These are phyloP conservation scores for Nothopassalora personata DNA, from an alignment of 2,329 filamentous ascomycete species.

Conservation along the genomic window DNA sequence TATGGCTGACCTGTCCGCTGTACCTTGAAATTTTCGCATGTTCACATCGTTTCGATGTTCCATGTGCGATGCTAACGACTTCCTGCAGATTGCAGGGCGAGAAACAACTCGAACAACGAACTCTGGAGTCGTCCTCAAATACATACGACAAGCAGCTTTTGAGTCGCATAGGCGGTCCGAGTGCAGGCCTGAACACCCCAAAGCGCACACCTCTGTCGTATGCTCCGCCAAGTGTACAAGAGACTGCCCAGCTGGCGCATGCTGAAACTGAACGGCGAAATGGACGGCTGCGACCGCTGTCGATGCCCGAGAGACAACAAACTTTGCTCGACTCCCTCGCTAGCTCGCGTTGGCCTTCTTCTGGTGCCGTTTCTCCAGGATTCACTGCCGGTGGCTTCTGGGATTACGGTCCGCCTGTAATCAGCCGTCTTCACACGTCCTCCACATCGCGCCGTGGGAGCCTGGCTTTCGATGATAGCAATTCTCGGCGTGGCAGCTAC, in stretches of 20 bases:
- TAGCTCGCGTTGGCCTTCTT: constrained; percentile 35
- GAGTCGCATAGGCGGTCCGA: constrained; percentile 54
- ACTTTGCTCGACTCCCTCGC: constrained; percentile 37
- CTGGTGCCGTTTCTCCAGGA: constrained; percentile 41
- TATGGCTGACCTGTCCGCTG: background rate
- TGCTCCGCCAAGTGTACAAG: constrained; percentile 22
- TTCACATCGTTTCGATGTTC: background rate
- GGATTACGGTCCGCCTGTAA: constrained; percentile 26
- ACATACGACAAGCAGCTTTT: constrained; percentile 59
- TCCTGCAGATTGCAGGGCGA: constrained; percentile 52
- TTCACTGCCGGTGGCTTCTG: constrained; percentile 44
- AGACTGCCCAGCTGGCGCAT: constrained; percentile 33
- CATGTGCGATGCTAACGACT: constrained; percentile 15
- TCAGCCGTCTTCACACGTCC: constrained; percentile 18
- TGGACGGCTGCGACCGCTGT: constrained; percentile 38
- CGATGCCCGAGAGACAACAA: constrained; percentile 39
- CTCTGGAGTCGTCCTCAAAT: constrained; percentile 55
- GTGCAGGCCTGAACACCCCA: constrained; percentile 48
- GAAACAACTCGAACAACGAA: constrained; percentile 52
- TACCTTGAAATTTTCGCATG: background rate
- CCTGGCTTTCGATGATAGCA: constrained; percentile 38
- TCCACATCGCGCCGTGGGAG: constrained; percentile 37
- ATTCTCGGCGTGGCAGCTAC: constrained; percentile 57
- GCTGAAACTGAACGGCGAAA: constrained; percentile 38
- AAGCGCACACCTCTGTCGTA: constrained; percentile 38